Base-by-base conservation (phyloP, 768 basidiomycete species). In the Macrolepiota dolichaula region DNA sequence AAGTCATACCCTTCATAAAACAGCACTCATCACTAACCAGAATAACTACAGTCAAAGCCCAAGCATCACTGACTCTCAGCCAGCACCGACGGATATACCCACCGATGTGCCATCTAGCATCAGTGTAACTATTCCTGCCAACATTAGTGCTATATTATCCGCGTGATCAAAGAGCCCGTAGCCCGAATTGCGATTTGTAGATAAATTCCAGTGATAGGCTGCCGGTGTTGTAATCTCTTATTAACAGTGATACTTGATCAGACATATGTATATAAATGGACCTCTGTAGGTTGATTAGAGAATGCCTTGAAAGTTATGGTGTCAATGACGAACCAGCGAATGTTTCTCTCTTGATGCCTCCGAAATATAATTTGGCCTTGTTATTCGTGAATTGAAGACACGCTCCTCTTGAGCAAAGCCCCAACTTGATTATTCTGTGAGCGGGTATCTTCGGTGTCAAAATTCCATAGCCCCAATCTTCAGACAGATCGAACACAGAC, bases 41-140 rank as follows among this genome's bases (percentile, higher is more conserved):
- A 19, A 24, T 12, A 24, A 36, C n/a, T 27, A 9, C 51, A 67
- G 66, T 32, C 66, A 67, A 62, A 65, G 66, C 29, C 63, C 64
- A 36, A 67, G 66, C 47, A 63, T 67, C 32, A 62, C 51, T 49
- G 57, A 59, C 3, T 55, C 62, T 5, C 55, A 62, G 29, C 63
- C 63, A 24, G 55, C 63, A 17, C 50, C 55, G 3, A 47, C 63
- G 10, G 58, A 53, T 19, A 51, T 49, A 13, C 63, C 63, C 7
- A 44, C 63, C 29, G 19, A 50, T 19, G 1, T 57, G 3, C 56
- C 56, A 15, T n/a, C 56, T 4, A 29, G 56, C 19, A 36, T 57
- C 22, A 49, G 40, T 37, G 47, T 35, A n/a, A 46, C 55, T 11
- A 22, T 57, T 36, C 56, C 56, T 36, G 44, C 47, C 10, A 50